These are phyloP conservation scores for Pseudogymnoascus sp. DNA, from an alignment of 2,329 filamentous ascomycete species.

Conservation along the genomic window DNA sequence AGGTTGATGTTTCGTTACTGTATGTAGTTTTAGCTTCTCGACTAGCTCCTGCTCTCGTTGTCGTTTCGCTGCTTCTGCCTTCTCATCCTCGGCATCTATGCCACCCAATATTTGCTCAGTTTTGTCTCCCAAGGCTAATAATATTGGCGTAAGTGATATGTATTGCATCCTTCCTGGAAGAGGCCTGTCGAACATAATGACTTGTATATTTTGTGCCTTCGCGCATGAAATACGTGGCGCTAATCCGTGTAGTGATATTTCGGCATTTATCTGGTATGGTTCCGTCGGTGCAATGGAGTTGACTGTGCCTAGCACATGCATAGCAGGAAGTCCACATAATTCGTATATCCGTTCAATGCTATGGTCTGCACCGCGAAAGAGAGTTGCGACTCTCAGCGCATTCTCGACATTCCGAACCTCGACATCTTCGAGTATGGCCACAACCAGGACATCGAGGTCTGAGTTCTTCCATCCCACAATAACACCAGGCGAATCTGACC, in stretches of 20 bases:
- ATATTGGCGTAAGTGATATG: slow-evolving; percentile 82
- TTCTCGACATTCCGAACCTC: slow-evolving; percentile 75
- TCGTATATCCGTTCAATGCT: slow-evolving; percentile 73
- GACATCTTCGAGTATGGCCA: slow-evolving; percentile 82
- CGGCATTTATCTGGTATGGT: slow-evolving; percentile 59
- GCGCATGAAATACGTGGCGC: slow-evolving; percentile 70
- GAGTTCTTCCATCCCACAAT: slow-evolving; percentile 96
- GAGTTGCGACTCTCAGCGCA: slow-evolving; percentile 72
- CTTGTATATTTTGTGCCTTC: slow-evolving; percentile 67
- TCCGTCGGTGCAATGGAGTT: slow-evolving; percentile 60
- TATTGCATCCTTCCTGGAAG: slow-evolving; percentile 90
- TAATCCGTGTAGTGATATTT: slow-evolving; percentile 31
- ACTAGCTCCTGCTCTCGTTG: slow-evolving; percentile 60
- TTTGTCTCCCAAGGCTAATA: slow-evolving; percentile 75
- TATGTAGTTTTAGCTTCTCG: slow-evolving; percentile 82
- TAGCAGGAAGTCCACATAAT: slow-evolving; percentile 71
- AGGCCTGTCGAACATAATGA: slow-evolving; percentile 83
- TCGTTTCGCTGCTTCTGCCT: slow-evolving; percentile 50
- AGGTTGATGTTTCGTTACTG: slow-evolving; percentile 65
- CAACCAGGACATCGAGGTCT: slow-evolving; percentile 78
- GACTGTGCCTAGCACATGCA: slow-evolving; percentile 79
- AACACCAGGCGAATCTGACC: slow-evolving; percentile 67
- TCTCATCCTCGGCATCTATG: slow-evolving; percentile 66
- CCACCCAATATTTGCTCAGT: slow-evolving; percentile 39
- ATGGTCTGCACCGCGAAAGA: slow-evolving; percentile 77